Conservation (phyloP, 2,329 filamentous ascomycete species). For the Sporothrix euskadiensis region DNA sequence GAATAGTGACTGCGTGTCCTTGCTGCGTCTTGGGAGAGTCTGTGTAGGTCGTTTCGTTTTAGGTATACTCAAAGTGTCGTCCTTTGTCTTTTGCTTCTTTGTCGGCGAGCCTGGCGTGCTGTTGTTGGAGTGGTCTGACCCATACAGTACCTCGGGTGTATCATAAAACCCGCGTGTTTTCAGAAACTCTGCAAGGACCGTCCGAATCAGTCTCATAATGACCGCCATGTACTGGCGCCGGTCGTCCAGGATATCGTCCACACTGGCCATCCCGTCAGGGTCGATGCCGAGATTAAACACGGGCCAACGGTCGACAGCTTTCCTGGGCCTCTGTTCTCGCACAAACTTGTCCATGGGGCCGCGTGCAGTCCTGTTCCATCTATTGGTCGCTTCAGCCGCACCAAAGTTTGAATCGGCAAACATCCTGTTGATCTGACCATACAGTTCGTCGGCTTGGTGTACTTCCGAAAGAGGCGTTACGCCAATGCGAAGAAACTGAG, state of each 20-base stretch:
- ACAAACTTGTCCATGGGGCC: constrained; percentile 44
- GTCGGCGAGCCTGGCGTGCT: background rate
- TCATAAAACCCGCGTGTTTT: constrained; percentile 70
- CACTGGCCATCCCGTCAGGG: constrained; percentile 37
- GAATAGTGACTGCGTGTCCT: constrained; percentile 6
- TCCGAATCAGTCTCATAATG: constrained; percentile 65
- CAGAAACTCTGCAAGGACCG: constrained; percentile 73
- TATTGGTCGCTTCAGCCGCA: constrained; percentile 48
- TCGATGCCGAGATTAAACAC: constrained; percentile 81
- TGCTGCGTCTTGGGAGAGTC: background rate
- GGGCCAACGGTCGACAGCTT: constrained; percentile 77
- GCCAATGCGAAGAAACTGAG: constrained; percentile 82
- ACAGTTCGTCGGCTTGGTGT: constrained; percentile 64
- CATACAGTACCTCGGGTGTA: constrained; percentile 33
- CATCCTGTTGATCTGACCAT: constrained; percentile 73
- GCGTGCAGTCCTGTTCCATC: background rate
- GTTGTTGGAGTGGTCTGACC: too few relatives aligned
- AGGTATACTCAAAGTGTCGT: background rate
- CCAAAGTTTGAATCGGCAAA: constrained; percentile 81
- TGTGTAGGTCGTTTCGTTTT: background rate
- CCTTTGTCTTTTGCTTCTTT: background rate
- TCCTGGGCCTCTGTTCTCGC: constrained; percentile 50
- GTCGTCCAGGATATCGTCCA: constrained; percentile 49
- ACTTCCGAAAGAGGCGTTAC: constrained; percentile 63
- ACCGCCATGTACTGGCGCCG: constrained; percentile 52